Evolutionary conservation across 1,284 basidiomycete genomes (phyloP), one percentile per base, ranked within the genome.

Genomic region (Cryptococcus sp.): DNA sequence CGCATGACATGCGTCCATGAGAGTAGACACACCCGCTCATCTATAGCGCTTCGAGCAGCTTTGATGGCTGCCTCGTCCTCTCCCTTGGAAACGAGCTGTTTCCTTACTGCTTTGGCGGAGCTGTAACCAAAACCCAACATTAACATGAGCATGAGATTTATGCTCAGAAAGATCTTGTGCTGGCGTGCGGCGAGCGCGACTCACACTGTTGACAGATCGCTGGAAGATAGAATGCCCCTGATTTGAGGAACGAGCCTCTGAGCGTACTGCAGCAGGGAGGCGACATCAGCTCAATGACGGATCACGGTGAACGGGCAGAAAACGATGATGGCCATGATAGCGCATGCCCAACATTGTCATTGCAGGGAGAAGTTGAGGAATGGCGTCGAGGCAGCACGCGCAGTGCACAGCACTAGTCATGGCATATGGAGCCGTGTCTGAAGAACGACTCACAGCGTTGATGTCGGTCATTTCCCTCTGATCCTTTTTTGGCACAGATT

Each of bases 21-120:
- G n/a, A 46, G 1, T 5, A 22, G 20, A 64, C 74, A 51, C 46
- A 77, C 76, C 46, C 64, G 57, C 39, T 69, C 68, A 48, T 79
- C 77, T 51, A 79, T 74, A n/a, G 62, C 70, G 11, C 51, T 44
- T 19, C 74, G 66, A 52, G 72, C 39, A 43, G 58, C 65, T 65
- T 78, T 79, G 60, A 79, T 70, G 5, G 50, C 50, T 0, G 53
- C 68, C 22, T 68, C 70, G 58, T 75, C 69, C 48, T 72, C 69
- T 5, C 77, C 77, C 11, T 57, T 57, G 0, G 59, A 58, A 15
- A 78, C 57, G 11, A 79, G 67, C 45, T 70, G 65, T 63, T 76
- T 78, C 26, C 77, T 69, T 1, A 79, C 72, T 7, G 59, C 71
- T 62, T 78, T 79, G 5, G 76, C 75, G 3, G 76, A 78, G 26